A percentile compares a stretch with the other conserved stretches of the same genome.
These are phyloP conservation scores for Rhodosporidiobolus sp. DNA, from an alignment of 768 basidiomycete genomes.

Conservation along the genomic window DNA sequence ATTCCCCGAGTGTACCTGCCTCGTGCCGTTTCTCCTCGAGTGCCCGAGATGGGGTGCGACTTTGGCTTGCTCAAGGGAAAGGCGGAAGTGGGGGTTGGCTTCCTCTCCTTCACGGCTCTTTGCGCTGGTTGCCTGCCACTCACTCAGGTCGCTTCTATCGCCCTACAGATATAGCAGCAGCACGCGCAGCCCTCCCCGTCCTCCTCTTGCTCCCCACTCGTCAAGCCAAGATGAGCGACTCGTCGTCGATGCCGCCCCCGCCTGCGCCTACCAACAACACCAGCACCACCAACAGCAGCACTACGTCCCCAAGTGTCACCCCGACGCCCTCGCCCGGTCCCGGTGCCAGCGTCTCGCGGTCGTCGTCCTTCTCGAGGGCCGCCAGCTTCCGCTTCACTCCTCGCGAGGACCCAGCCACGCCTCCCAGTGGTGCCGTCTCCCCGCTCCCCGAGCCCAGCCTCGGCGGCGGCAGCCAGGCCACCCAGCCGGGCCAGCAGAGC, in stretches of 20 bases:
- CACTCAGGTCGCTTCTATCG: no score
- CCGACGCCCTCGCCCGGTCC: neutral
- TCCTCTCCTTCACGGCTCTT: no score
- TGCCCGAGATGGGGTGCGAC: no score
- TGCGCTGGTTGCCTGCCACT: no score
- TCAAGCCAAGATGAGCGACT: neutral
- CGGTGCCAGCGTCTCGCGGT: slow-evolving; percentile 10
- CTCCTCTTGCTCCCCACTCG: no score
- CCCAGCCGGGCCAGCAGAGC: no score
- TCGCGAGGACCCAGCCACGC: neutral
- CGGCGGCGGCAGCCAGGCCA: neutral
- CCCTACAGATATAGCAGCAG: no score
- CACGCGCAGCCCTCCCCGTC: no score
- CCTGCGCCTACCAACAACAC: neutral
- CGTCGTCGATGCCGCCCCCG: neutral
- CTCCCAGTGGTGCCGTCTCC: neutral
- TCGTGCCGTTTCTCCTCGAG: no score
- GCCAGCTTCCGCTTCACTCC: slow-evolving; percentile 36
- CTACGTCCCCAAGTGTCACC: neutral
- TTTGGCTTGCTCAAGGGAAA: no score
- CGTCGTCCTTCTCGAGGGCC: slow-evolving; percentile 28
- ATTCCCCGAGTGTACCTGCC: no score
- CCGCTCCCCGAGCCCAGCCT: neutral
- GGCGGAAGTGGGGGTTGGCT: no score
- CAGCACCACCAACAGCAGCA: neutral